Evolutionary conservation across 2,329 filamentous ascomycete species (phyloP).

Genomic region (Fusarium camptoceras): DNA sequence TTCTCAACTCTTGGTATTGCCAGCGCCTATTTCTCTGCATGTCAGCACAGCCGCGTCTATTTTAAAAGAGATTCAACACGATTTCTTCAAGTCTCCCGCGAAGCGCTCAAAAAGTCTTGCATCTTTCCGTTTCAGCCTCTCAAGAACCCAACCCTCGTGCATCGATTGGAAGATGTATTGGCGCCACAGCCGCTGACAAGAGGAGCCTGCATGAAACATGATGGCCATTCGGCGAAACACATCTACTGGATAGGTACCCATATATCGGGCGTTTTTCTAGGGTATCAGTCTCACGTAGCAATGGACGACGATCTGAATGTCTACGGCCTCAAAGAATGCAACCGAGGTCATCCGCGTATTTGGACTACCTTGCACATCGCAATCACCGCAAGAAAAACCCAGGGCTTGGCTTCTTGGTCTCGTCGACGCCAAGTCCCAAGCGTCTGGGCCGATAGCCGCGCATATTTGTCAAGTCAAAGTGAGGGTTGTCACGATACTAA

Average conservation of each 20-base stretch:
- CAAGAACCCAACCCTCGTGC: neutral
- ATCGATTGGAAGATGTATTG: neutral
- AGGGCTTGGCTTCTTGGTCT: conserved; percentile 11
- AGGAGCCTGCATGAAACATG: conserved; percentile 23
- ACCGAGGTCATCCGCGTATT: conserved; percentile 3
- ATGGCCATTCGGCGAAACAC: neutral
- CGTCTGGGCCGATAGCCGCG: neutral
- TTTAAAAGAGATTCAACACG: neutral
- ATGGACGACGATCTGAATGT: conserved; percentile 28
- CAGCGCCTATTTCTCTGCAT: neutral
- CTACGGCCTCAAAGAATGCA: neutral
- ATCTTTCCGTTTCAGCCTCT: neutral
- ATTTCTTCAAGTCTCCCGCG: neutral
- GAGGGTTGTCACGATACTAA: neutral
- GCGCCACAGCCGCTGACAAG: conserved; percentile 6
- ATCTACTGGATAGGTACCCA: neutral
- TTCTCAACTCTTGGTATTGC: neutral
- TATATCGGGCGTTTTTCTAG: neutral
- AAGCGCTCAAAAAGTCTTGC: neutral
- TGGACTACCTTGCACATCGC: conserved; percentile 24
- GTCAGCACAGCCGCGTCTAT: neutral
- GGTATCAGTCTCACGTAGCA: neutral
- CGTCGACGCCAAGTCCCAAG: neutral
- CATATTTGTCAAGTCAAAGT: neutral
- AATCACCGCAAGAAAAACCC: conserved; percentile 19